Conservation (phyloP, 2,329 filamentous ascomycete genomes). For the Clarireedia paspali region DNA sequence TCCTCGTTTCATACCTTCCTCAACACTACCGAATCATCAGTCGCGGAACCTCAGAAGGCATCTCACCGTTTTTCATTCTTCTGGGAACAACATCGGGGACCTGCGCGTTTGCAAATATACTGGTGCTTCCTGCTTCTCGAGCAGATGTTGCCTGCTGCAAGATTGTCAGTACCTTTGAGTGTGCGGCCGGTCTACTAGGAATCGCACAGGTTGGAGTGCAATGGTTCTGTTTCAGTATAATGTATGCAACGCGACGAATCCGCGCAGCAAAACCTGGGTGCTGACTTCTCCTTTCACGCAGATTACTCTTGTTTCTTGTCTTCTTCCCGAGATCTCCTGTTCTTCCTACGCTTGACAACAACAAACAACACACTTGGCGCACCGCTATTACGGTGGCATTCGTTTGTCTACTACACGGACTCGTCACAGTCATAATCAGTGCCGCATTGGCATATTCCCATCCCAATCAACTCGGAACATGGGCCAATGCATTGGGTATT, state of each 20-base stretch:
- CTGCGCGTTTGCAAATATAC: constrained; percentile 84
- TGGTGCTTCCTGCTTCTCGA: constrained; percentile 76
- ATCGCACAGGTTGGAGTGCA: constrained; percentile 88
- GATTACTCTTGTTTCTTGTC: constrained; percentile 85
- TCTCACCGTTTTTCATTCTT: constrained; percentile 91
- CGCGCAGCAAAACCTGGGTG: background rate
- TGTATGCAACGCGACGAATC: constrained; percentile 48
- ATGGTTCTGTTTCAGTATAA: constrained; percentile 85
- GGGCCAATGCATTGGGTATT: constrained; percentile 81
- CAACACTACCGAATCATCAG: constrained; percentile 89
- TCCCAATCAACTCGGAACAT: constrained; percentile 59
- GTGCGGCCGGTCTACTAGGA: constrained; percentile 76
- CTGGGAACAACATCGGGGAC: constrained; percentile 89
- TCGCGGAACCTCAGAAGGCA: constrained; percentile 80
- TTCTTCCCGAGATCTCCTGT: constrained; percentile 70
- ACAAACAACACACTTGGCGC: constrained; percentile 59
- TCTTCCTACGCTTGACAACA: constrained; percentile 28
- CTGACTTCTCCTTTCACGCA: constrained; percentile 32
- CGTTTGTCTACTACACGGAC: constrained; percentile 65
- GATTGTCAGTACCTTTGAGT: constrained; percentile 73
- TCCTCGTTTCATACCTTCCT: constrained; percentile 87
- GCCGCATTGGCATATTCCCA: constrained; percentile 57
- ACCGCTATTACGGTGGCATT: constrained; percentile 71
- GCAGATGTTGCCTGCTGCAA: constrained; percentile 81
- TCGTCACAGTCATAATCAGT: constrained; percentile 62